These are phyloP conservation scores for Babesia bovis DNA, from an alignment of 169 alveolate species.

Conservation along the genomic window DNA sequence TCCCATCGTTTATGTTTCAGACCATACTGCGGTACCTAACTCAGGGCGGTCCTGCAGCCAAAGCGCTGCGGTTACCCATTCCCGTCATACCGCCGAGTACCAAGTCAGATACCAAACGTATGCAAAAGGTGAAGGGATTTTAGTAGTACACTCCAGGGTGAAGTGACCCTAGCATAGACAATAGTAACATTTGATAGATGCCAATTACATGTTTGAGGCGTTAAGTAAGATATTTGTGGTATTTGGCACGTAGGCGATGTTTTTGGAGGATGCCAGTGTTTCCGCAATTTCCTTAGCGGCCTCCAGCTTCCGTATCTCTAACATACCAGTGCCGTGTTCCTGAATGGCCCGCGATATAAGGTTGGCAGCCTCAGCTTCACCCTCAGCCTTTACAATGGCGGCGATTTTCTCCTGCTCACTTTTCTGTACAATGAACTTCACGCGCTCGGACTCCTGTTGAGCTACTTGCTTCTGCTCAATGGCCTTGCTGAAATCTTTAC, in stretches of 20 bases:
- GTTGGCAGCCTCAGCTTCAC: conserved; percentile 98
- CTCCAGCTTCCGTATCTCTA: conserved; percentile 94
- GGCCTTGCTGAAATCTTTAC: conserved; percentile 95
- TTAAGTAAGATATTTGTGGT: conserved; percentile 66
- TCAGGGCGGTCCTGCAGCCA: conserved; percentile 28
- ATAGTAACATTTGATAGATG: background rate
- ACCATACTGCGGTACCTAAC: conserved; percentile 34
- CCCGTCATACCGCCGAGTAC: background rate
- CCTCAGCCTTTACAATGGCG: conserved; percentile 95
- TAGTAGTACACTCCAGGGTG: background rate
- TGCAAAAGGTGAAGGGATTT: conserved; percentile 6
- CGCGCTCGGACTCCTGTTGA: conserved; percentile 96
- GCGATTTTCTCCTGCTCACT: conserved; percentile 94
- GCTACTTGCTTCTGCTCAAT: conserved; percentile 98
- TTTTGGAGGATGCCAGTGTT: conserved; percentile 87
- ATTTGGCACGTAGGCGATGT: conserved; percentile 87
- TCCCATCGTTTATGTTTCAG: conserved; percentile 62
- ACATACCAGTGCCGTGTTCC: conserved; percentile 91
- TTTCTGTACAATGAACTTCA: conserved; percentile 92
- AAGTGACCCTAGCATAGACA: too few species aligned
- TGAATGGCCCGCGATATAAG: conserved; percentile 92
- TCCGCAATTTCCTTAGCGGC: conserved; percentile 96
- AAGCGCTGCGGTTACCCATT: conserved; percentile 28
- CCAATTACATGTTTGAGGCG: conserved; percentile 30
- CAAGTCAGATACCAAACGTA: background rate